Base-by-base conservation (phyloP, 345 rosid genomes). In the Eucalyptus erythrocorys region DNA sequence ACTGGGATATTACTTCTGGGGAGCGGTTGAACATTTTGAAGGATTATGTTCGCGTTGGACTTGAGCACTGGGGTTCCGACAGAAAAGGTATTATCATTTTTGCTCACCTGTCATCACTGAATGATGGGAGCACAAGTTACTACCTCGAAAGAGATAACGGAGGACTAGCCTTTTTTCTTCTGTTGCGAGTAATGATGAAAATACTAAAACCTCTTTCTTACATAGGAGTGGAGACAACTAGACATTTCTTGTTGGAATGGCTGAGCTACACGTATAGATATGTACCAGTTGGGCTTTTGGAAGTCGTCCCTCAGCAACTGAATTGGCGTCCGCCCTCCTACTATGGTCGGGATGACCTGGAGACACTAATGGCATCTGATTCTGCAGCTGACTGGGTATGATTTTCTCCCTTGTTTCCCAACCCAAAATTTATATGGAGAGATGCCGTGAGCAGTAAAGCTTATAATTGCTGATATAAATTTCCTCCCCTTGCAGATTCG, bases 41-140 rank as follows among this genome's bases (percentile, higher is more conserved):
- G 93, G 98, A 98, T 88, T 97, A 93, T 76, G 96, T 91, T 26
- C 96, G 90, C 48, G 94, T 91, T 93, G 98, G 99, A 68, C 97
- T 98, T 80, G 92, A 98, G 88, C 99, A 98, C 87, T 98, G 99
- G 99, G 99, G 99, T 87, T 98, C 99, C 42, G 99, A 98, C 89
- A 93, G 91, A 49, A 96, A 97, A 93, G 99, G 98, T 96, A 89
- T 76, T 86, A 88, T n/a, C 22, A 15, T 27, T 87, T 53, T 43
- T n/a, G 5, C 12, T 57, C 42, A 49, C 87, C 48, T 26, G n/a
- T 42, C 37, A 57, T 59, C 47, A 27, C 37, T 48, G 50, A 49
- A 76, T 40, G 43, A 47, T 37, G 48, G 30, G 45, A 13, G 42
- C 47, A 26, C 47, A 42, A 85, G 53, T 85, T 27, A 85, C 55